Evolutionary conservation across 1,284 basidiomycete species (phyloP).

Genomic region (Rhodofomes roseus): DNA sequence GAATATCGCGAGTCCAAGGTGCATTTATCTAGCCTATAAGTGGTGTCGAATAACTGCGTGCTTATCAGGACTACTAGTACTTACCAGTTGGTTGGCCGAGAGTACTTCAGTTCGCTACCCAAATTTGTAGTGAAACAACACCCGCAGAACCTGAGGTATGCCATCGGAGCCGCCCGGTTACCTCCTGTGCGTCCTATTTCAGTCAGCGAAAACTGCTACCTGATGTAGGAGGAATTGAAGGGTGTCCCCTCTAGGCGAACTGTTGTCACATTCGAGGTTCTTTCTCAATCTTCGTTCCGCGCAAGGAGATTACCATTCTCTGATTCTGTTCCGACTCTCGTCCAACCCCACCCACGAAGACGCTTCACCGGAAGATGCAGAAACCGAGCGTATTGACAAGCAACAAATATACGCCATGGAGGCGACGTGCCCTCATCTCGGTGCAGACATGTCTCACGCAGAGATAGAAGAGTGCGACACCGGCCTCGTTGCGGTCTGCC

Average conservation of each 20-base stretch:
- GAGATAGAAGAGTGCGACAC: slow-evolving; percentile 71
- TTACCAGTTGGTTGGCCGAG: no score
- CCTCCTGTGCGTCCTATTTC: neutral
- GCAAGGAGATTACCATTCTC: slow-evolving; percentile 61
- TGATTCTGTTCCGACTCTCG: slow-evolving; percentile 70
- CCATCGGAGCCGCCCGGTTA: neutral
- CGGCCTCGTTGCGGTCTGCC: slow-evolving; percentile 67
- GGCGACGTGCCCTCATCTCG: slow-evolving; percentile 80
- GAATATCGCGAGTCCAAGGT: no score
- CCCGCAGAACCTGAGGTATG: neutral
- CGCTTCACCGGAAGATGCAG: slow-evolving; percentile 6
- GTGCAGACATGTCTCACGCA: slow-evolving; percentile 80
- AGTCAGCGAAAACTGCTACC: neutral
- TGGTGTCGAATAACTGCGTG: no score
- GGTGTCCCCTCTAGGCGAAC: slow-evolving; percentile 19
- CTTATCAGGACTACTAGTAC: no score
- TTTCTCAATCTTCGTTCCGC: slow-evolving; percentile 63
- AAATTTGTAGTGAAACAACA: no score
- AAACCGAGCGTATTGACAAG: slow-evolving; percentile 13
- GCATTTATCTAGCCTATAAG: no score
- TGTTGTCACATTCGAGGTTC: slow-evolving; percentile 63
- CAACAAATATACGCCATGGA: slow-evolving; percentile 81
- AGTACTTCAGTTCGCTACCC: no score
- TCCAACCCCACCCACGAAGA: slow-evolving; percentile 16
- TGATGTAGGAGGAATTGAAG: slow-evolving; percentile 8